Evolutionary conservation across 192 early-diverging fungal genomes (phyloP).

Genomic region (Neocallimastix lanati): DNA sequence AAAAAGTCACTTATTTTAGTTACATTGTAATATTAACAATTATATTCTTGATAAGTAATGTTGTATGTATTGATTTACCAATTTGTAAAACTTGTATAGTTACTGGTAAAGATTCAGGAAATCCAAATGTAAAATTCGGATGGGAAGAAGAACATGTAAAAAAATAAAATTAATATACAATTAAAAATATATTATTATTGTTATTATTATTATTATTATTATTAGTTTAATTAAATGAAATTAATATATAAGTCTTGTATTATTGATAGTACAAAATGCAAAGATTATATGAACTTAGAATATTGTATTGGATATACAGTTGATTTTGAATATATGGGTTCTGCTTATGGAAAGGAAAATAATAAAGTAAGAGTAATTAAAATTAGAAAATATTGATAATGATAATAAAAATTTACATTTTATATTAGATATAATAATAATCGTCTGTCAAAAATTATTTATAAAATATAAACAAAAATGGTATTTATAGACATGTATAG

Average conservation of each 20-base stretch:
- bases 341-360: not conserved
- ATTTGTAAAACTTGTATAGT: not conserved
- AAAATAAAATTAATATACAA: too few relatives aligned
- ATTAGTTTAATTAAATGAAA: too few relatives aligned
- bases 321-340: not conserved
- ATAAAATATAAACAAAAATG: too few relatives aligned
- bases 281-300: not conserved
- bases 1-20: too few relatives aligned
- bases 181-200: too few relatives aligned
- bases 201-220: too few relatives aligned
- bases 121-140: not conserved
- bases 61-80: not conserved
- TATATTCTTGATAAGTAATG: not conserved
- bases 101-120: not conserved
- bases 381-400: not conserved
- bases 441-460: too few relatives aligned
- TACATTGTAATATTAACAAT: too few relatives aligned
- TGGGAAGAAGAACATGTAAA: not conserved
- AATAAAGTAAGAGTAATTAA: not conserved
- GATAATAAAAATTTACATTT: too few relatives aligned
- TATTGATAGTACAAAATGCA: not conserved
- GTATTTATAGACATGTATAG: not conserved
- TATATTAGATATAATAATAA: too few relatives aligned
- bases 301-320: not conserved
- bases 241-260: not conserved